Base-by-base conservation (phyloP, 371 early-diverging fungal species). In the Actinomucor elegans region DNA sequence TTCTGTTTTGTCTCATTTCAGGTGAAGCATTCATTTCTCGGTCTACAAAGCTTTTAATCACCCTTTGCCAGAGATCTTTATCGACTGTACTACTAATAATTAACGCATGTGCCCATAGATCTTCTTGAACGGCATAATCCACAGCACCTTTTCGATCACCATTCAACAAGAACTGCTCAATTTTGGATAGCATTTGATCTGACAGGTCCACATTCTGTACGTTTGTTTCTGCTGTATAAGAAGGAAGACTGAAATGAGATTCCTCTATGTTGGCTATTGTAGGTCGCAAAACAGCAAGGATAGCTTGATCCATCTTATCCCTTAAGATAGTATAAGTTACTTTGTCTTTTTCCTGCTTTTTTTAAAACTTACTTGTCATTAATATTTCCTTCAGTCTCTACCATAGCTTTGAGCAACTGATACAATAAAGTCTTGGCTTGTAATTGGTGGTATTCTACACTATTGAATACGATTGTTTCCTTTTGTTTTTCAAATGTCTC, bases 41-140 rank as follows among this genome's bases (percentile, higher is more conserved):
- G 15, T 77, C 75, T 1, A 88, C 76, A 67, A 93, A 94, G 12
- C 80, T 67, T 14, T 71, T 71, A 29, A 93, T 86, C 3, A 89
- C 91, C n/a, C 83, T 84, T 57, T 85, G 82, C 88, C 94, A 97
- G 0, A 85, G 66, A 17, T 90, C 90, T 59, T 87, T 86, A 57
- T 88, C 85, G 4, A 91, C 87, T 52, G 91, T 88, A 52, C 93
- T 94, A 35, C 93, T 85, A 59, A 97, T 88, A 7, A 94, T 84
- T 20, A 95, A 75, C 5, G 95, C 97, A 66, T 97, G 94, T 0
- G 90, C 79, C 96, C 96, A 97, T 42, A 93, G 57, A 42, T 81
- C 82, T 31, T 83, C 75, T 37, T 75, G 75, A 47, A 89, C 77
- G 0, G 94, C 89, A 45, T 81, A 73, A 6, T 83, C 75, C 12